Evolutionary conservation across 1,284 basidiomycete species (phyloP).

Genomic region (Moniliella sp.): DNA sequence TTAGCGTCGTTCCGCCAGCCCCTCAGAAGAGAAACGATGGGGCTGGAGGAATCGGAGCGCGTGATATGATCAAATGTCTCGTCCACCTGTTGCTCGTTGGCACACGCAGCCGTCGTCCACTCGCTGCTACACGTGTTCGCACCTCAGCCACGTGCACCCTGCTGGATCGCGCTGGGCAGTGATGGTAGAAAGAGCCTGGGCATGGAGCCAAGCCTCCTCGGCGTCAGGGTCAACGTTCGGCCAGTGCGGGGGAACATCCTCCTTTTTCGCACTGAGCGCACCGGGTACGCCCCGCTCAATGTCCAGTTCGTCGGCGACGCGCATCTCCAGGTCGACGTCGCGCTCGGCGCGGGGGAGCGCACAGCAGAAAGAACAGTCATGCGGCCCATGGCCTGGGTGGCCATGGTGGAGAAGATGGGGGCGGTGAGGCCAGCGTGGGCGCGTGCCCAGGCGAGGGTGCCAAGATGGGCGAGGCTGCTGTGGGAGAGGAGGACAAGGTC

Average conservation of each 20-base stretch:
- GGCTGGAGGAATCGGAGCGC: conserved; percentile 86
- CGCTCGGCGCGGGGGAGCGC: conserved; percentile 13
- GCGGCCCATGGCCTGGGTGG: conserved; percentile 83
- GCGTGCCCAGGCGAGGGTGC: conserved; percentile 72
- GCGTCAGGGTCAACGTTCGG: too few relatives aligned
- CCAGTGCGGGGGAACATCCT: too few relatives aligned
- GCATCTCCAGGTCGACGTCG: conserved; percentile 11
- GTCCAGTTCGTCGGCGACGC: conserved; percentile 21
- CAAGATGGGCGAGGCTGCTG: conserved; percentile 67
- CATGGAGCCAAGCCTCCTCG: too few relatives aligned
- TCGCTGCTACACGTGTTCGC: conserved; percentile 36
- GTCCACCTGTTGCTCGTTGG: conserved; percentile 64
- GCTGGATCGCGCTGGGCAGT: too few relatives aligned
- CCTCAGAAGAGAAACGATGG: conserved; percentile 52
- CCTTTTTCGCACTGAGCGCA: too few relatives aligned
- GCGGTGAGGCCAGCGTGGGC: conserved; percentile 68
- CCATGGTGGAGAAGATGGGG: conserved; percentile 82
- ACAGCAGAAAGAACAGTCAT: conserved; percentile 42
- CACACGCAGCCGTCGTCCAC: conserved; percentile 37
- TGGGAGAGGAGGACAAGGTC: conserved; percentile 83
- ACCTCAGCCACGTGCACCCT: too few relatives aligned
- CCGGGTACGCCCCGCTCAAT: too few relatives aligned
- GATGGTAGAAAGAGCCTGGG: too few relatives aligned
- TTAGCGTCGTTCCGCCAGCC: conserved; percentile 71
- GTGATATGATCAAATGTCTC: conserved; percentile 75